Conservation (phyloP, 2,329 filamentous ascomycete genomes). For the Coniochaeta sp. region DNA sequence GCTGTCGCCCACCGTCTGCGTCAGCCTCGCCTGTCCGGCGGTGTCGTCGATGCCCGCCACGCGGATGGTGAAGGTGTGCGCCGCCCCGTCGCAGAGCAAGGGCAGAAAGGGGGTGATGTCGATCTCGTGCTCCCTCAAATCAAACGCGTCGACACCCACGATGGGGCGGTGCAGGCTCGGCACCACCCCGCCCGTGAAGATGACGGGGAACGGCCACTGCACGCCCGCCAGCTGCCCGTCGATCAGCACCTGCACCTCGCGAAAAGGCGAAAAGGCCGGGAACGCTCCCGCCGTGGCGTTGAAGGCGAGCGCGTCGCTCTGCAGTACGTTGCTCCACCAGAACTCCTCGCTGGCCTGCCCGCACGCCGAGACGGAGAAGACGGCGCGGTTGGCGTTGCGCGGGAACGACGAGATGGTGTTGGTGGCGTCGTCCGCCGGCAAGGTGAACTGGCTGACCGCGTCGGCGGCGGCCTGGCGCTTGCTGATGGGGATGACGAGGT, state of each 20-base stretch:
- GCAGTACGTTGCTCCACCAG: slow-evolving; percentile 74
- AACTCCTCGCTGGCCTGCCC: slow-evolving; percentile 75
- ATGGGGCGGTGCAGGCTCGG: slow-evolving; percentile 72
- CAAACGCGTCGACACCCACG: slow-evolving; percentile 72
- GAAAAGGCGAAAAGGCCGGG: slow-evolving; percentile 64
- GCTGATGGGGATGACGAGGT: slow-evolving; percentile 62
- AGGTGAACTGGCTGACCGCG: slow-evolving; percentile 57
- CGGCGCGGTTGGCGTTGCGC: slow-evolving; percentile 57
- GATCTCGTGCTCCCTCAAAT: slow-evolving; percentile 72
- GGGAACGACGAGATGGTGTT: slow-evolving; percentile 53
- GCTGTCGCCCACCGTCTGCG: slow-evolving; percentile 50
- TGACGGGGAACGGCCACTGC: slow-evolving; percentile 73
- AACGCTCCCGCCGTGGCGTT: slow-evolving; percentile 45
- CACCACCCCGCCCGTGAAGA: slow-evolving; percentile 75
- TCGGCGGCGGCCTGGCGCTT: slow-evolving; percentile 40
- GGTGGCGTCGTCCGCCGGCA: slow-evolving; percentile 56
- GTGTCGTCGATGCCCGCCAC: slow-evolving; percentile 59
- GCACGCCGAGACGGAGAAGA: slow-evolving; percentile 70
- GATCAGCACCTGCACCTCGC: slow-evolving; percentile 70
- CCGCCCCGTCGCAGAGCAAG: slow-evolving; percentile 54
- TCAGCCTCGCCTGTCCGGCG: slow-evolving; percentile 36
- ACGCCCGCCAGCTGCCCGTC: slow-evolving; percentile 68
- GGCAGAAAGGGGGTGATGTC: slow-evolving; percentile 74
- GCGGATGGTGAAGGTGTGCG: slow-evolving; percentile 61
- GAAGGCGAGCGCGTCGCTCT: slow-evolving; percentile 54